Evolutionary conservation across 2,329 filamentous ascomycete genomes (phyloP).

Genomic region (Coniosporium tulheliwenetii): DNA sequence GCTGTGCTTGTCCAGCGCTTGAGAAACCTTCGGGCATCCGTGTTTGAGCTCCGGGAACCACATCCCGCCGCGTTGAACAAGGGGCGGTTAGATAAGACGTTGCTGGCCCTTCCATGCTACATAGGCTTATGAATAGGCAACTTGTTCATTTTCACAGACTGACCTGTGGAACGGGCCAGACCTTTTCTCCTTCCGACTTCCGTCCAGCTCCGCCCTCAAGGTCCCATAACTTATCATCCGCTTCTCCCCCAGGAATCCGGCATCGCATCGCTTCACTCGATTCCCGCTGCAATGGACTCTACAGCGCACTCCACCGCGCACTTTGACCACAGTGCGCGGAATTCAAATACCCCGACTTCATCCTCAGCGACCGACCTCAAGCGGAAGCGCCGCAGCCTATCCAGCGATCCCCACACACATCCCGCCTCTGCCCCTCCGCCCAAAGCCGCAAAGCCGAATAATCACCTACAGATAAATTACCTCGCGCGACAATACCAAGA

Average conservation of each 20-base stretch:
- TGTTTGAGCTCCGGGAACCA: too few relatives aligned
- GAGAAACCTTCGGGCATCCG: too few relatives aligned
- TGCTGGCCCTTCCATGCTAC: too few relatives aligned
- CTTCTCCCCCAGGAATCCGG: background rate
- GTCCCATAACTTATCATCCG: too few relatives aligned
- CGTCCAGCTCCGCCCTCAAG: too few relatives aligned
- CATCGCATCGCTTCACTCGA: background rate
- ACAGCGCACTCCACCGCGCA: background rate
- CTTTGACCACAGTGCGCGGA: background rate
- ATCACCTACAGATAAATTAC: conserved; percentile 53
- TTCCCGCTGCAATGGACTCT: conserved; percentile 2
- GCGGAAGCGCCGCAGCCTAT: conserved; percentile 28
- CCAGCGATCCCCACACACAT: conserved; percentile 12
- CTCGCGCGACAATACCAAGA: conserved; percentile 46
- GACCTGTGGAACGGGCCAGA: too few relatives aligned
- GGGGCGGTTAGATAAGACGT: too few relatives aligned
- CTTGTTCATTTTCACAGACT: too few relatives aligned
- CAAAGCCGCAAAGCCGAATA: conserved; percentile 40
- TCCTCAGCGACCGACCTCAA: conserved; percentile 19
- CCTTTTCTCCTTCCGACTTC: too few relatives aligned
- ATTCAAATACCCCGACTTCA: conserved; percentile 1
- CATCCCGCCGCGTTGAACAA: too few relatives aligned
- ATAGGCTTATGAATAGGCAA: too few relatives aligned
- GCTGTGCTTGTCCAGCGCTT: too few relatives aligned
- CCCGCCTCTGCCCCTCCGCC: conserved; percentile 18